Percentiles rank a stretch among this genome's conserved stretches.
These are phyloP conservation scores for Liquidambar formosana DNA, from an alignment of 164 flowering plant species.

Conservation along the genomic window DNA sequence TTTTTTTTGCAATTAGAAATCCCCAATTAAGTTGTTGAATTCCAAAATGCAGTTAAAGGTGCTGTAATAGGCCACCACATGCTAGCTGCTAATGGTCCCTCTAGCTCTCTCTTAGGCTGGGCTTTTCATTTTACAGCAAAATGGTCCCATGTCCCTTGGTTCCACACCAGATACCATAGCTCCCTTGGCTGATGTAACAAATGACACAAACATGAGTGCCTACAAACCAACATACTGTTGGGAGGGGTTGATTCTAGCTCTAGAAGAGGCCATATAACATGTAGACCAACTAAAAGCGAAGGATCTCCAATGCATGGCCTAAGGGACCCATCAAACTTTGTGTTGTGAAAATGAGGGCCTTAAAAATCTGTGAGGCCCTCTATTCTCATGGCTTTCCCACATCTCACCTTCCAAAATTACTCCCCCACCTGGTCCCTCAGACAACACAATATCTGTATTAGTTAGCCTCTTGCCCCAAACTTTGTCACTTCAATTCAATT, in stretches of 20 bases:
- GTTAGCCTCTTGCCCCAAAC: not conserved
- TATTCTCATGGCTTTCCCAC: not conserved
- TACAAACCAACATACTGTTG: conserved; percentile 30
- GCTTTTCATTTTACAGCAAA: not conserved
- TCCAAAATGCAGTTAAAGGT: too few relatives aligned
- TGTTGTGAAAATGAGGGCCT: conserved; percentile 6
- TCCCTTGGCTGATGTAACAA: conserved; percentile 8
- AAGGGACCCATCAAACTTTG: not conserved
- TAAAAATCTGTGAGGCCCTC: conserved; percentile 1
- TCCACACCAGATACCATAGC: not conserved
- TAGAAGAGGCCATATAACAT: not conserved
- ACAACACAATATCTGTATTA: conserved; percentile 1
- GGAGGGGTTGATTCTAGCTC: not conserved
- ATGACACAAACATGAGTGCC: conserved; percentile 17
- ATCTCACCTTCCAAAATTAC: not conserved
- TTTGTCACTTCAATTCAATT: conserved; percentile 13
- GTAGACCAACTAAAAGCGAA: conserved; percentile 2
- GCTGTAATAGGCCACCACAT: too few relatives aligned
- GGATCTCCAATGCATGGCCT: not conserved
- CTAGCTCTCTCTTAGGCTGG: not conserved
- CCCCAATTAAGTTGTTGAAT: too few relatives aligned
- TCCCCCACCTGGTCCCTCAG: conserved; percentile 4
- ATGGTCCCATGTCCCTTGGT: not conserved
- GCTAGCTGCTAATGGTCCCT: not conserved
- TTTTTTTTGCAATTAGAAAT: too few relatives aligned